These are phyloP conservation scores for Naganishia kalamii DNA, from an alignment of 768 basidiomycete genomes.

Conservation along the genomic window DNA sequence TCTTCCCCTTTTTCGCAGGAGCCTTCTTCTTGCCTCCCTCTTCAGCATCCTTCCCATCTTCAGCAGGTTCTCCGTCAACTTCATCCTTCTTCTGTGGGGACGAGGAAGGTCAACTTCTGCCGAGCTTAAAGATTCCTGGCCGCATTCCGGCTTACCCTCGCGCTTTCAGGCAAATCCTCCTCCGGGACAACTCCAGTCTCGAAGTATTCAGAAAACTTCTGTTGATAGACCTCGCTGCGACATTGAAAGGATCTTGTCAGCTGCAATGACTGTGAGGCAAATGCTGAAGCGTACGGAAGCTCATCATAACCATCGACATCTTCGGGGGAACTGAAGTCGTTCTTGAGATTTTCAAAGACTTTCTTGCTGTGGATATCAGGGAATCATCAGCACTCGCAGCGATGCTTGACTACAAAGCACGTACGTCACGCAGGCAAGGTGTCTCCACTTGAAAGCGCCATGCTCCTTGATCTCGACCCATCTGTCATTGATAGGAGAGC, in stretches of 20 bases:
- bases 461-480: constrained; percentile 13
- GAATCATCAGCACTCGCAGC: not conserved
- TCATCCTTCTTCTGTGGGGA: constrained; percentile 9
- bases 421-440: constrained; percentile 20
- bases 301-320: constrained; percentile 20
- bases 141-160: constrained; percentile 16
- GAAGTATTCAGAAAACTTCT: constrained; percentile 16
- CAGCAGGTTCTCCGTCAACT: not conserved
- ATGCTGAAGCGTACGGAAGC: not conserved
- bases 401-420: not conserved
- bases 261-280: not conserved
- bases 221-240: constrained; percentile 9
- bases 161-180: constrained; percentile 15
- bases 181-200: constrained; percentile 6
- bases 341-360: constrained; percentile 21
- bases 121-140: no score
- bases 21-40: constrained; percentile 12
- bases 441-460: constrained; percentile 19
- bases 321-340: not conserved
- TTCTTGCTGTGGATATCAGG: not conserved
- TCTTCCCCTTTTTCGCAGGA: constrained; percentile 14
- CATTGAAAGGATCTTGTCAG: not conserved
- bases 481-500: not conserved
- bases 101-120: not conserved
- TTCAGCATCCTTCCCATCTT: not conserved